Base-by-base conservation (phyloP, 345 rosid genomes). In the Gossypium stocksii region DNA sequence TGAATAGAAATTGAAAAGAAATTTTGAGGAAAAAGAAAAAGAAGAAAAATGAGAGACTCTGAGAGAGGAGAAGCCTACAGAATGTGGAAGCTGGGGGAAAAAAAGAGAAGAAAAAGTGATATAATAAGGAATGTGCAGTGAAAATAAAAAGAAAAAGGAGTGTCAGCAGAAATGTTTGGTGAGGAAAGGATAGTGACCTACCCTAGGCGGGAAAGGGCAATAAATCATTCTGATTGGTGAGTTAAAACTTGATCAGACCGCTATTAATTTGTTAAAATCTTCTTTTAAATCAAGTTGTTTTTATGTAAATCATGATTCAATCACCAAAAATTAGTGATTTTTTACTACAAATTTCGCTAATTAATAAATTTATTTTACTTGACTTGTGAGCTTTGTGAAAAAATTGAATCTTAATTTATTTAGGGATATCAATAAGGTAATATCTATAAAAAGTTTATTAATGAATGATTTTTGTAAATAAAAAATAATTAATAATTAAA, bases 141-240 rank as follows among this genome's bases (percentile, higher is more conserved):
- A 51, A 69, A 14, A 49, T 27, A 49, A 16, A 23, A 29, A 51
- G 53, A 51, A 23, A 25, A 22, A 48, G 25, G 1, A 45, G 19
- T 15, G 48, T 2, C 27, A 52, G 22, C 43, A 25, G 22, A 56
- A 19, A 69, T 27, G 20, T 68, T 25, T 23, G 58, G 48, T 29
- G 41, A 27, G 41, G 41, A 70, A 70, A 52, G n/a, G 61, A 70
- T 5, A 52, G 27, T 52, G 61, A 70, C 48, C 48, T 29, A 29
- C 12, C 61, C 11, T n/a, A 52, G 73, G 73, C 73, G 73, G 73
- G 73, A 70, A 70, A 34, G 48, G 61, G n/a, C 9, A 49, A 25
- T 25, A 68, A 49, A 69, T 51, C 61, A 52, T 52, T 69, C 60
- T 69, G 73, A 51, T 52, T 70, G 60, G 73, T 27, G 25, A 3